phyloP scores from a whole-genome alignment of 768 basidiomycete species.

The Amanita pallidorosea region DNA sequence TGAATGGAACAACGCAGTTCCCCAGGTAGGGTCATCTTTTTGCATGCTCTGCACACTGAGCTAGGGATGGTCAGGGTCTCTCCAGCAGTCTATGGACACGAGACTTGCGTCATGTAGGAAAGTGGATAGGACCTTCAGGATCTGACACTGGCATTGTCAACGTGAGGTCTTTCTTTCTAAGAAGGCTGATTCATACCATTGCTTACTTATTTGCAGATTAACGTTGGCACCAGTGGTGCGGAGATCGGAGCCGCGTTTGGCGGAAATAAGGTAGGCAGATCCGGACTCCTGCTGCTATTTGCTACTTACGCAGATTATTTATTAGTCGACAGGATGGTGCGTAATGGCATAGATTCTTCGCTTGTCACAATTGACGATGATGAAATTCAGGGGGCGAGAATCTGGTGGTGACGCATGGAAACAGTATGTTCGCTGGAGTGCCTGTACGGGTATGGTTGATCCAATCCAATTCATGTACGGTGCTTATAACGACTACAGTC shows the following conservation, averaged over 20 bases:
- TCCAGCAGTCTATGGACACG: slow-evolving; percentile 89
- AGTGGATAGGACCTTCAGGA: slow-evolving; percentile 86
- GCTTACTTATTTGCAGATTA: slow-evolving; percentile 26
- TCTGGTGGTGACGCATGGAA: slow-evolving; percentile 99
- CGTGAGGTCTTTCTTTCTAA: slow-evolving; percentile 26
- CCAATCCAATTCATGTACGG: not conserved
- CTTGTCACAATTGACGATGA: slow-evolving; percentile 12
- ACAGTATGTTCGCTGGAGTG: slow-evolving; percentile 87
- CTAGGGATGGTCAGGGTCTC: slow-evolving; percentile 41
- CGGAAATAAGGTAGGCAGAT: slow-evolving; percentile 70
- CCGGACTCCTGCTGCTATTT: not conserved
- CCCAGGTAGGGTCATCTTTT: slow-evolving; percentile 37
- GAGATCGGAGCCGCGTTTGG: slow-evolving; percentile 81
- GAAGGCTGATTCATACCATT: slow-evolving; percentile 49
- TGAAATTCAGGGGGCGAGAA: slow-evolving; percentile 70
- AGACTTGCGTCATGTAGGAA: slow-evolving; percentile 73
- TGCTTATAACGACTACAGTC: slow-evolving; percentile 25
- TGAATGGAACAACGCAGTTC: slow-evolving; percentile 82
- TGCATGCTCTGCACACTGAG: slow-evolving; percentile 8
- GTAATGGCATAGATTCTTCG: slow-evolving; percentile 15
- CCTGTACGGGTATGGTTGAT: slow-evolving; percentile 54
- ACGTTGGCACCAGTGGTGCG: slow-evolving; percentile 50
- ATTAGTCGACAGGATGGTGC: slow-evolving; percentile 75
- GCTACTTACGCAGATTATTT: not conserved
- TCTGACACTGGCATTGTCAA: slow-evolving; percentile 91